Evolutionary conservation across 2,329 filamentous ascomycete species (phyloP), one percentile per base, ranked within the genome.

Genomic region (Monosporascus sp.): DNA sequence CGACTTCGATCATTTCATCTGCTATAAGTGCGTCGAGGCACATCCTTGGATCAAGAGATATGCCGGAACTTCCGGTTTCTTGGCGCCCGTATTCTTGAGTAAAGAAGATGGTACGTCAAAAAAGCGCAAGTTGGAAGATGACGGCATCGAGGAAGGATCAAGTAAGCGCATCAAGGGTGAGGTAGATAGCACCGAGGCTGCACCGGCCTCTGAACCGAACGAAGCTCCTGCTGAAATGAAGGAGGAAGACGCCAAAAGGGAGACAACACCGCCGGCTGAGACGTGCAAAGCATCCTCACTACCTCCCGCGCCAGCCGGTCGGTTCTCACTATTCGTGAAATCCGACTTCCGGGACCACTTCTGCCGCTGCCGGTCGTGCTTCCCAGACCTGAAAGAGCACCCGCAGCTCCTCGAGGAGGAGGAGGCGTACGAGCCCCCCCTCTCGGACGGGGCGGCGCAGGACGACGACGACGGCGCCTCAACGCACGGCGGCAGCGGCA

Each of bases 41-140:
- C 84, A 91, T 62, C 89, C 91, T 0, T 99, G 94, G 94, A 87
- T 97, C 69, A 95, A 93, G 73, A 78, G 79, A 58, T 97, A 97
- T 67, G 91, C 89, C 6, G 87, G 88, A 2, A 82, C 88, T 0
- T 67, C 82, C 1, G 91, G 92, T 0, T 97, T 99, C 64, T 75
- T 97, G 0, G 77, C 83, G 0, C 81, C 92, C 1, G 81, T 97
- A 0, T 86, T 85, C 55, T 68, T 73, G 53, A 67, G 68, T 55
- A 69, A 57, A 43, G 55, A 52, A 5, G 56, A 55, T 4, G 56
- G 52, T 14, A 24, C 37, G 6, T 70, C 75, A 3, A 86, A 81
- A 64, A 91, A 91, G 70, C 84, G 88, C 63, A 89, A 87, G 65
- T 78, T 80, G 9, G 81, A 84, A 14, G 78, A 83, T 5, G 77